These are phyloP conservation scores for Debaryomyces coudertii DNA, from an alignment of 1,139 yeast genomes.

Conservation along the genomic window DNA sequence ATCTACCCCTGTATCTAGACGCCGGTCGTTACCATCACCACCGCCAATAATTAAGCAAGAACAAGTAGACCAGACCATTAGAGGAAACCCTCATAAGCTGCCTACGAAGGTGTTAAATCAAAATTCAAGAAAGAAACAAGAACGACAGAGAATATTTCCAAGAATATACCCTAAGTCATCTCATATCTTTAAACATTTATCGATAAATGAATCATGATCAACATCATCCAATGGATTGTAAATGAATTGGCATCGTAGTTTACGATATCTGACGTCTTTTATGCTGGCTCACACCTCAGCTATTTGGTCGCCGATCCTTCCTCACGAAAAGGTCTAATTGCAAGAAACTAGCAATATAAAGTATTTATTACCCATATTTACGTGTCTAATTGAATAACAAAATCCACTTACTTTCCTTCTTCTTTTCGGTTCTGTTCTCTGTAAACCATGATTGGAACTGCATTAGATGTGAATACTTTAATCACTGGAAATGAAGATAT, in stretches of 20 bases:
- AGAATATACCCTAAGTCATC: conserved; percentile 17
- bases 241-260: too few species aligned
- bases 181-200: conserved; percentile 13
- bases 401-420: conserved; percentile 1
- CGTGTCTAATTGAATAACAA: conserved; percentile 6
- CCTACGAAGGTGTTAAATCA: neutral
- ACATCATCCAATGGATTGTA: neutral
- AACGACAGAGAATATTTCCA: neutral
- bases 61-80: neutral
- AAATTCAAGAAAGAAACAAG: neutral
- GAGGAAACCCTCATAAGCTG: neutral
- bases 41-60: conserved; percentile 2
- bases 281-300: too few species aligned
- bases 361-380: conserved; percentile 4
- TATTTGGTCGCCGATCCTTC: conserved; percentile 6
- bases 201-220: neutral
- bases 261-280: too few species aligned
- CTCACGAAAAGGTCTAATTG: conserved; percentile 8
- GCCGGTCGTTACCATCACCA: neutral
- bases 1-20: neutral
- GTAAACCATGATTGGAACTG: conserved; percentile 56
- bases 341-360: conserved; percentile 1
- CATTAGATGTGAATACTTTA: conserved; percentile 60
- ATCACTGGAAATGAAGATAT: conserved; percentile 62
- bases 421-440: conserved; percentile 26